Conservation (phyloP, 495 filamentous ascomycete genomes). For the Delitschia confertaspora region DNA sequence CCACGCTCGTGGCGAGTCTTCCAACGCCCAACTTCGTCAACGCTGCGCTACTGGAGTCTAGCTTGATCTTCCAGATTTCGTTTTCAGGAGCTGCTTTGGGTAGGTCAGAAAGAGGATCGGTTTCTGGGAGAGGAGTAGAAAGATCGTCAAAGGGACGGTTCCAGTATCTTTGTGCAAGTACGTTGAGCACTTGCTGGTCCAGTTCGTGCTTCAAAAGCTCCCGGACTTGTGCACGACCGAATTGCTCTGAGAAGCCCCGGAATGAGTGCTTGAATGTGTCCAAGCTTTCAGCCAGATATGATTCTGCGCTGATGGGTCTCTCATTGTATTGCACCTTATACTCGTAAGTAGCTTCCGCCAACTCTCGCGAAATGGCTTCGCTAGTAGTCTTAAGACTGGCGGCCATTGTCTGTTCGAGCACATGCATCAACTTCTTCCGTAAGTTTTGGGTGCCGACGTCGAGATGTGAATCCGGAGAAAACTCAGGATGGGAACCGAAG, state of each 20-base stretch:
- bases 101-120: conserved; percentile 64
- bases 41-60: conserved; percentile 82
- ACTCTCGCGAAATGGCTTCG: conserved; percentile 86
- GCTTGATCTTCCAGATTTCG: conserved; percentile 89
- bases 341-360: conserved; percentile 95
- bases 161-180: conserved; percentile 94
- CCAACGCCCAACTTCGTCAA: conserved; percentile 92
- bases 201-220: conserved; percentile 85
- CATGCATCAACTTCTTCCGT: conserved; percentile 91
- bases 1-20: conserved; percentile 80
- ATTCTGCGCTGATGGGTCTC: conserved; percentile 84
- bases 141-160: conserved; percentile 87
- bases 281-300: conserved; percentile 87
- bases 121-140: conserved; percentile 49
- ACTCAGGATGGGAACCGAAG: conserved; percentile 82
- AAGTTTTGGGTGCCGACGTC: conserved; percentile 76
- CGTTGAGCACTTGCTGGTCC: conserved; percentile 88
- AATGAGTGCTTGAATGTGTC: conserved; percentile 98
- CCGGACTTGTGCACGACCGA: conserved; percentile 81
- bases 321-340: conserved; percentile 99
- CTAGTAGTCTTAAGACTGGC: conserved; percentile 76
- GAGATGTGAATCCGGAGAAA: conserved; percentile 60
- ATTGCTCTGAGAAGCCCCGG: conserved; percentile 80
- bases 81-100: conserved; percentile 76
- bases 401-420: conserved; percentile 95